Evolutionary conservation across 371 early-diverging fungal species (phyloP).

Genomic region (Saksenaea oblongispora): DNA sequence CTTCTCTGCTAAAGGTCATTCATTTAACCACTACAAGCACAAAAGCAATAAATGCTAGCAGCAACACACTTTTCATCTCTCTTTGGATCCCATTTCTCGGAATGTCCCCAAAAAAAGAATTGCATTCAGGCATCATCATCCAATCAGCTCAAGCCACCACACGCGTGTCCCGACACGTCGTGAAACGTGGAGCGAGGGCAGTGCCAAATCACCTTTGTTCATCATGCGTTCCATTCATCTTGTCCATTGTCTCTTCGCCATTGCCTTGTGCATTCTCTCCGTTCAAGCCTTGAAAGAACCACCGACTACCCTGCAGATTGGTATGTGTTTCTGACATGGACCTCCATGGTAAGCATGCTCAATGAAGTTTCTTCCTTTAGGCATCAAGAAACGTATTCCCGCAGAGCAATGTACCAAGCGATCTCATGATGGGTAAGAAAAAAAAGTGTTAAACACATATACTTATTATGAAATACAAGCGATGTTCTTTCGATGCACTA

Average conservation of each 20-base stretch:
- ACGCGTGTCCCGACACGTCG: background rate
- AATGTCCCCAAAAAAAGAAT: no score
- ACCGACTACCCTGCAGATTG: conserved; percentile 61
- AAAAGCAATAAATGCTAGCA: no score
- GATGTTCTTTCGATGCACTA: conserved; percentile 82
- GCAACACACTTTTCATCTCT: no score
- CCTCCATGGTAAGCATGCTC: background rate
- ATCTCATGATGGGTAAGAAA: conserved; percentile 51
- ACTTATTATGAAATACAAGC: conserved; percentile 22
- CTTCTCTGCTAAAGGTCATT: no score
- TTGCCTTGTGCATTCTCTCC: background rate
- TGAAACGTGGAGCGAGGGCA: background rate
- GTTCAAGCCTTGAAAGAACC: conserved; percentile 48
- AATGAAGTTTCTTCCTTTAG: conserved; percentile 23
- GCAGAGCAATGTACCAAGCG: conserved; percentile 45
- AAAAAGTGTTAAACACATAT: background rate
- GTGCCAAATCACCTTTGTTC: background rate
- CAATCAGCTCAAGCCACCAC: conserved; percentile 1
- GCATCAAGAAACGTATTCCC: conserved; percentile 53
- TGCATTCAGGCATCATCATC: background rate
- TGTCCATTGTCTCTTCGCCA: background rate
- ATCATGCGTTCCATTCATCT: background rate
- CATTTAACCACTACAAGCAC: no score
- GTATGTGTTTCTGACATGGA: conserved; percentile 23
- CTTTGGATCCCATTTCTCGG: no score